Conservation (phyloP, 306 rosid genomes). For the Ormosia emarginata region DNA sequence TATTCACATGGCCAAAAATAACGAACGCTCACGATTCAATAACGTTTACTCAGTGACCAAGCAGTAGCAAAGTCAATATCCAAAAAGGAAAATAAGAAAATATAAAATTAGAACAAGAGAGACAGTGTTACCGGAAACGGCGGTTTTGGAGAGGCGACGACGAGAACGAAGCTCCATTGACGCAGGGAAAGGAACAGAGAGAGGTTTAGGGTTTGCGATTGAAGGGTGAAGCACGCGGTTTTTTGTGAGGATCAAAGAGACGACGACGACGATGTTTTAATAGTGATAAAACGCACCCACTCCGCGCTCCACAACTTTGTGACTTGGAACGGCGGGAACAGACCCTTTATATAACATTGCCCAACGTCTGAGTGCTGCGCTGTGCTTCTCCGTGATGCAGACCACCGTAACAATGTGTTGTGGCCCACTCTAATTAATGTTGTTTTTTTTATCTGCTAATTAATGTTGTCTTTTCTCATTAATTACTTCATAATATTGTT, state of each 20-base stretch:
- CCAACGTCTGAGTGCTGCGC: not conserved
- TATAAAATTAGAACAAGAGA: not conserved
- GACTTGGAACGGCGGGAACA: constrained; percentile 48
- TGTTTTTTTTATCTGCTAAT: not conserved
- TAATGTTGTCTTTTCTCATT: too few relatives aligned
- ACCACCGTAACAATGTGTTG: not conserved
- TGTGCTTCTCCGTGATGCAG: not conserved
- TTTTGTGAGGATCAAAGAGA: not conserved
- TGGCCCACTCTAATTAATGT: not conserved
- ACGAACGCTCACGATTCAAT: not conserved
- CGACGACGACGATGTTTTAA: not conserved
- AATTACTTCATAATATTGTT: too few relatives aligned
- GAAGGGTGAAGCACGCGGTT: not conserved
- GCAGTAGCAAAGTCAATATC: not conserved
- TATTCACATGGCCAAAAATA: not conserved
- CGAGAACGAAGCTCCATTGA: constrained; percentile 67
- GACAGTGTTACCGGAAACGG: constrained; percentile 33
- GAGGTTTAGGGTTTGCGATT: constrained; percentile 21
- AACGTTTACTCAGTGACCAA: not conserved
- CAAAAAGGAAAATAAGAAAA: not conserved
- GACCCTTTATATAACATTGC: not conserved
- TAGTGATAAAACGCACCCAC: not conserved
- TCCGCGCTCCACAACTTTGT: not conserved
- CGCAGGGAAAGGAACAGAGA: not conserved
- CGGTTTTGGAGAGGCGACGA: not conserved